Percentiles rank a stretch among this genome's conserved stretches.
phyloP scores from a whole-genome alignment of 2,329 filamentous ascomycete species.

The Penicillium sp. region DNA sequence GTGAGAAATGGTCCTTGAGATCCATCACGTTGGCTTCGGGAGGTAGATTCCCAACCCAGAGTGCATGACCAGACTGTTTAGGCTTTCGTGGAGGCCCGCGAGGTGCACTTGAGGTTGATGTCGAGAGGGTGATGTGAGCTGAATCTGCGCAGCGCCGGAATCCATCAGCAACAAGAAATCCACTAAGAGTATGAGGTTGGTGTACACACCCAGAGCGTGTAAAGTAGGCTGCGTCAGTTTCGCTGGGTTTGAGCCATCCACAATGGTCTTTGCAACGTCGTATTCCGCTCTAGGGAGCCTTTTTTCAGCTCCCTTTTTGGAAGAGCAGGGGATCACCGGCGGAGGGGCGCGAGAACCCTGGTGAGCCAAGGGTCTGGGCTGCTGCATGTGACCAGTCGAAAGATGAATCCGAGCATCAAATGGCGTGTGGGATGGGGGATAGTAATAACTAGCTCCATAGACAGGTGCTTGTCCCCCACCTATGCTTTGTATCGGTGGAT shows the following conservation, averaged over 20 bases:
- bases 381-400: constrained; percentile 7
- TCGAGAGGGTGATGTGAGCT: constrained; percentile 7
- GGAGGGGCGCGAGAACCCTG: constrained; percentile 5
- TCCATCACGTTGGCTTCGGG: constrained; percentile 76
- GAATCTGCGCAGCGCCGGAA: constrained; percentile 13
- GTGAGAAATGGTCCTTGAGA: constrained; percentile 87
- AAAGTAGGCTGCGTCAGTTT: constrained; percentile 17
- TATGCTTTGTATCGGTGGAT: constrained; percentile 20
- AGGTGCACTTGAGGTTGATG: constrained; percentile 39
- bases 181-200: neutral
- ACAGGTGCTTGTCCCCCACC: constrained; percentile 18
- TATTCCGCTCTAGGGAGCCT: constrained; percentile 21
- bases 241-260: constrained; percentile 37
- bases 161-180: neutral
- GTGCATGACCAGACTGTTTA: constrained; percentile 73
- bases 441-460: constrained; percentile 30
- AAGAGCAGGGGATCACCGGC: constrained; percentile 12
- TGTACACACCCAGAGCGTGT: constrained; percentile 23
- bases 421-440: constrained; percentile 22
- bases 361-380: constrained; percentile 4
- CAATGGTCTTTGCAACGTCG: constrained; percentile 38
- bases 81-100: constrained; percentile 66
- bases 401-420: constrained; percentile 19
- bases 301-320: constrained; percentile 20
- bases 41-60: constrained; percentile 94